These are phyloP conservation scores for Trebouxia sp. DNA, from an alignment of 139 green algal species.

Conservation along the genomic window DNA sequence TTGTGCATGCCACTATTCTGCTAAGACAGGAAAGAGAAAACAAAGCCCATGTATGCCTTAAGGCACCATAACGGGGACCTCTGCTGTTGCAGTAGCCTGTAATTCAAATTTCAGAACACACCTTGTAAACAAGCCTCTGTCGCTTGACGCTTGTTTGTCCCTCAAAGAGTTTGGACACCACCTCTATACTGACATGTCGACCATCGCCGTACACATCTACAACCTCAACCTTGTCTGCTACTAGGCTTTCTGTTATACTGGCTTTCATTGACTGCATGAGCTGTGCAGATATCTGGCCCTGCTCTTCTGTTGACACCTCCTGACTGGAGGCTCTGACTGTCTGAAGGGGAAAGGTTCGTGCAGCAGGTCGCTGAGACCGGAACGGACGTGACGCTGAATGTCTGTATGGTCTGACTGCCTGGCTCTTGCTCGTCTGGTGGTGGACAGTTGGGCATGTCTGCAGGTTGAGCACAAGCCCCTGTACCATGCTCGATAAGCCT, in stretches of 20 bases:
- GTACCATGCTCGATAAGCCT: too few relatives aligned
- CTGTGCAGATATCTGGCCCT: constrained; percentile 47
- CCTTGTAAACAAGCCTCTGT: constrained; percentile 85
- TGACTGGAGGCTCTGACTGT: not conserved
- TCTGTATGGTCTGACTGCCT: too few relatives aligned
- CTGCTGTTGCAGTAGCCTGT: not conserved
- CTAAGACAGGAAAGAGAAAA: not conserved
- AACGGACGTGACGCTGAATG: too few relatives aligned
- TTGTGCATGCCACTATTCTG: too few relatives aligned
- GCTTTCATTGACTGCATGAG: constrained; percentile 62
- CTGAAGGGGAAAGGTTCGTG: not conserved
- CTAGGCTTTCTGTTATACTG: constrained; percentile 53
- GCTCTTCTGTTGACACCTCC: not conserved
- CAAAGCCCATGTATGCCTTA: not conserved
- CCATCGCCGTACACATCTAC: constrained; percentile 76
- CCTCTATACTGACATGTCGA: constrained; percentile 78
- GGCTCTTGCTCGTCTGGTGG: too few relatives aligned
- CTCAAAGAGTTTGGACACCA: constrained; percentile 70
- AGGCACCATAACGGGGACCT: not conserved
- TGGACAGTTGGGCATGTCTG: too few relatives aligned
- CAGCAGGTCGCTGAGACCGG: not conserved
- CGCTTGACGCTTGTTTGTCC: constrained; percentile 59
- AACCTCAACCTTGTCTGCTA: constrained; percentile 51
- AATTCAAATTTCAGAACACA: constrained; percentile 27
- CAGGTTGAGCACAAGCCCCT: too few relatives aligned